These are phyloP conservation scores for Epipyxis sp. DNA, from an alignment of 108 stramenopile species.

Conservation along the genomic window DNA sequence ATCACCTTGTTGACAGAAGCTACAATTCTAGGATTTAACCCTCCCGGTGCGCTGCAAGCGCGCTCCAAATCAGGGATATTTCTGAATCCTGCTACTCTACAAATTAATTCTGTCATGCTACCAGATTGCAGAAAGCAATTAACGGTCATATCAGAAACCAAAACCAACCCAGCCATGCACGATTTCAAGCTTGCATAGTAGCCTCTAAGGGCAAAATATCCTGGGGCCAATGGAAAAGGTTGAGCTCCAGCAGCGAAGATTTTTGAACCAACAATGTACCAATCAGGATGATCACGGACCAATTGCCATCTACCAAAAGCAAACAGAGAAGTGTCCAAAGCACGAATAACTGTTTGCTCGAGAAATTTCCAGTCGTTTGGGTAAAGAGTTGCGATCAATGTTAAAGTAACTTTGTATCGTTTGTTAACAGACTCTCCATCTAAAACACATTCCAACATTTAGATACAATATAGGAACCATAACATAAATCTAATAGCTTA, in stretches of 20 bases:
- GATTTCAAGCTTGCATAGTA: slow-evolving; percentile 15
- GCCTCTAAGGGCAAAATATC: slow-evolving; percentile 5
- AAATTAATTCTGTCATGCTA: neutral
- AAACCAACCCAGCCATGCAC: slow-evolving; percentile 11
- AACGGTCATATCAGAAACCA: slow-evolving; percentile 8
- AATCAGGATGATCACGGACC: neutral
- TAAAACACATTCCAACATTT: neutral
- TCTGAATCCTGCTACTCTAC: neutral
- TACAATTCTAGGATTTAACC: neutral
- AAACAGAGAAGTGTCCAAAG: slow-evolving; percentile 11
- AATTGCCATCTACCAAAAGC: neutral
- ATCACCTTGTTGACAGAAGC: neutral
- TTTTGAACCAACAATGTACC: slow-evolving; percentile 16
- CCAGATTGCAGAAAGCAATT: slow-evolving; percentile 4
- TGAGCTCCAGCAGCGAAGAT: neutral
- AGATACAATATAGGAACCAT: neutral
- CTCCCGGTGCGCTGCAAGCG: neutral
- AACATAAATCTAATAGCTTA: neutral
- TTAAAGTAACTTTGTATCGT: neutral
- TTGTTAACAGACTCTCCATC: neutral
- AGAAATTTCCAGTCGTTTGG: neutral
- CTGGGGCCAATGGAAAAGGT: neutral
- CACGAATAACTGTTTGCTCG: neutral
- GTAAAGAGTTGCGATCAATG: neutral
- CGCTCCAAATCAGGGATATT: neutral